A percentile compares a stretch with the other conserved stretches of the same genome.
phyloP scores from a whole-genome alignment of 2,329 filamentous ascomycete species.

The Blumeria graminis region DNA sequence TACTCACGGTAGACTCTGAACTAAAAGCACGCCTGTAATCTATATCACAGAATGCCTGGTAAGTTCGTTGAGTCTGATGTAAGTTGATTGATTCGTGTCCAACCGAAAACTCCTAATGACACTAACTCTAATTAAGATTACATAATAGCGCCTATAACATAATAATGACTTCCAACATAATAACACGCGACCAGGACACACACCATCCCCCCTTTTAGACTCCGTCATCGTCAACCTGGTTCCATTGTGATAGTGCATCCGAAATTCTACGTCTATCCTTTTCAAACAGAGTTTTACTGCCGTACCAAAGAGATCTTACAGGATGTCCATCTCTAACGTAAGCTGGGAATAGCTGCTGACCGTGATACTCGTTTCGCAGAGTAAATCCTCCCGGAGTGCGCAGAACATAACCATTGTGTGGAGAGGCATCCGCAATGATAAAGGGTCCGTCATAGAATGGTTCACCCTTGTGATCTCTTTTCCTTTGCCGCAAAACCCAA shows the following conservation, averaged over 20 bases:
- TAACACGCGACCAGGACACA: not conserved
- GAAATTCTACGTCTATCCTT: not conserved
- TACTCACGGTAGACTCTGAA: no score
- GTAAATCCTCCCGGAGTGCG: not conserved
- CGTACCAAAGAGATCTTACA: not conserved
- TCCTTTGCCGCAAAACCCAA: not conserved
- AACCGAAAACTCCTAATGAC: no score
- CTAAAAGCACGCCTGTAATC: no score
- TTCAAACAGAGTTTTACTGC: not conserved
- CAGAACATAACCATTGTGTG: not conserved
- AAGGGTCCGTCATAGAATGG: not conserved
- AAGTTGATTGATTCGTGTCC: no score
- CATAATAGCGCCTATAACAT: no score
- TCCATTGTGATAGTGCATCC: not conserved
- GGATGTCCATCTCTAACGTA: not conserved
- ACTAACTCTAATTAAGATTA: no score
- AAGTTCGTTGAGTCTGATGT: no score
- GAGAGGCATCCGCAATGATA: not conserved
- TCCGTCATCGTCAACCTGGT: not conserved
- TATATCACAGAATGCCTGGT: no score
- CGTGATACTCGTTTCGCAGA: not conserved
- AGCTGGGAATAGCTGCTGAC: not conserved
- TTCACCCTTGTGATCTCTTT: not conserved
- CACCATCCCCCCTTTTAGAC: not conserved
- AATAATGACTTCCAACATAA: no score